Evolutionary conservation across 345 rosid genomes (phyloP), one percentile per base, ranked within the genome.

Genomic region (Sonneratia caseolaris): DNA sequence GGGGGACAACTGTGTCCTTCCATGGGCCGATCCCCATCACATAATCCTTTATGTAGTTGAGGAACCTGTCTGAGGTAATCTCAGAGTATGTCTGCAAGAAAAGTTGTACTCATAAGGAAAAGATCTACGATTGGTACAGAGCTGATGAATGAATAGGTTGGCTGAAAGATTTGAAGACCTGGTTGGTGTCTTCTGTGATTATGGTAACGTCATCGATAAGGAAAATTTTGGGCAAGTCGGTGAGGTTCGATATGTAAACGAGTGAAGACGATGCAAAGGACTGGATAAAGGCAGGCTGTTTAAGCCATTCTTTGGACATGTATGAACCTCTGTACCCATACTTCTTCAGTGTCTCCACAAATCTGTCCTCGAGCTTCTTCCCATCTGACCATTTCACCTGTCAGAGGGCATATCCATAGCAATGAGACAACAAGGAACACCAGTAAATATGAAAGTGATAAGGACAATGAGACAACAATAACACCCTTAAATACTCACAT

Each of bases 311-410:
- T 57, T 79, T 32, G n/a, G 86, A 81, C 82, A 79, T 49, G 68
- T 81, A 83, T 5, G 82, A 53, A 7, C 86, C 86, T 24, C 47
- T 77, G 78, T 83, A 83, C 37, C 79, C 80, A 37, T 75, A 81
- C 47, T 83, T 83, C 70, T 77, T 42, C 0, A 83, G 81, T 1
- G 73, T 79, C 48, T 73, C 78, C 64, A 83, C 79, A 64, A 83
- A 81, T 66, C 69, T 71, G 43, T 81, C 86, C 67, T 83, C 84
- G 27, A 73, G 64, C 70, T 64, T 74, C 62, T 81, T 75, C 36
- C 86, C 84, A 47, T 77, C 81, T 5, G 74, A 37, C 86, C 86
- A 83, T 47, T 81, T 83, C 37, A 83, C 82, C 86, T 83, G 78
- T 77, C n/a, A 11, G 4, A 43, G 14, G 65, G 24, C 15, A 0